Base-by-base conservation (phyloP, 495 filamentous ascomycete species). In the Penicillium samsonianum region DNA sequence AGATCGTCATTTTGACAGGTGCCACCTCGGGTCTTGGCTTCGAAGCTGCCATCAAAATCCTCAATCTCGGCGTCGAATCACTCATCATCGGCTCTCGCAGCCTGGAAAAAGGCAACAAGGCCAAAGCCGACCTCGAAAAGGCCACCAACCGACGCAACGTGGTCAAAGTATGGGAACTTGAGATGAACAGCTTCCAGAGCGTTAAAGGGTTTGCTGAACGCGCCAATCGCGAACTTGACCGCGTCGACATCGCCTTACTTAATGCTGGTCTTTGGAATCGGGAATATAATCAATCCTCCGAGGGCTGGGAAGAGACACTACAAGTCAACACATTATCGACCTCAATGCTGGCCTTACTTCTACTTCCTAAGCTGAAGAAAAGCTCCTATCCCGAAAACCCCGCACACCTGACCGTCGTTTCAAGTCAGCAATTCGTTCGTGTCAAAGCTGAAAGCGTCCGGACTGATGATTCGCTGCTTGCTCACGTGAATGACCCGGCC, bases 261-360 rank as follows among this genome's bases (percentile, higher is more conserved):
- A 82, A 82, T 53, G 79, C 79, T 0, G 79, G 78, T 8, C 33
- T 79, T 8, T 70, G 66, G 65, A 76, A 74, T 50, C 62, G 67
- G 2, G 70, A 67, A 25, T 80, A 70, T 51, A 50, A 53, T 7
- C 37, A 58, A 3, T 73, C 73, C 0, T 31, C 64, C 0, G 79
- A 85, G 19, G 81, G 78, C 2, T 82, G 74, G 72, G 86, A 89
- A 57, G 67, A 77, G 50, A 73, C 70, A 0, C 17, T 87, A 11
- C 81, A 86, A 61, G 80, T 87, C 48, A 87, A 89, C 58, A 75
- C 80, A 1, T 67, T 89, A 4, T 82, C 80, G 4, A 86, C 83
- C 0, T 71, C 77, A 10, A 62, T 88, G 3, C 67, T 89, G 26
- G 82, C 75, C 0, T 28, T 84, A 17, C 66, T 86, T 0, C 63